A percentile compares a stretch with the other conserved stretches of the same genome.
Conservation (phyloP, 2,329 filamentous ascomycete species). For the Penicillium sp. region DNA sequence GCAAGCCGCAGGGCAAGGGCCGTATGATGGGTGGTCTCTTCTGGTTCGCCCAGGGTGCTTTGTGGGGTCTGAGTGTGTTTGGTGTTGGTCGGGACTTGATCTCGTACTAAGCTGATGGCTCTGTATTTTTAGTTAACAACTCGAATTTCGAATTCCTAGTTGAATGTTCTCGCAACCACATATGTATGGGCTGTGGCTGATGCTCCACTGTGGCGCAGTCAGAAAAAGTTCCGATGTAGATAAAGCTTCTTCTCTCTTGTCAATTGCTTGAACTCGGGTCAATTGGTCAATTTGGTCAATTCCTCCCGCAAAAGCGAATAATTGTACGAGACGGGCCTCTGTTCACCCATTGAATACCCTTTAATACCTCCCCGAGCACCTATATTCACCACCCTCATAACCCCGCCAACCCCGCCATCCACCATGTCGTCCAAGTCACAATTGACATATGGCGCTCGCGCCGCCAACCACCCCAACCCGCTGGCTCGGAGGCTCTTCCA, state of each 20-base stretch:
- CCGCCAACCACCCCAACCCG: conserved; percentile 40
- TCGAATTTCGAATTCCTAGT: neutral
- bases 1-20: conserved; percentile 37
- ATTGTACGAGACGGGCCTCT: neutral
- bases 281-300: neutral
- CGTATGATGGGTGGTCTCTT: conserved; percentile 33
- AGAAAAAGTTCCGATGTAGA: conserved; percentile 15
- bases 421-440: conserved; percentile 44
- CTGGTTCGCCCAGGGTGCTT: conserved; percentile 38
- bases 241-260: neutral
- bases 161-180: neutral
- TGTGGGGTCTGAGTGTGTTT: conserved; percentile 39
- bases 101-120: conserved; percentile 15
- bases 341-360: neutral
- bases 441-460: conserved; percentile 38
- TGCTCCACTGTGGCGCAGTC: conserved; percentile 18
- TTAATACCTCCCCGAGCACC: neutral
- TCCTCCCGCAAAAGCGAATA: neutral
- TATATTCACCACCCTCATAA: neutral
- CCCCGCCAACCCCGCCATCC: conserved; percentile 17
- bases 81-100: conserved; percentile 33
- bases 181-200: conserved; percentile 12
- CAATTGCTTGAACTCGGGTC: neutral
- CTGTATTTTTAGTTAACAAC: neutral
- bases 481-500: conserved; percentile 43